Percentiles rank a stretch among this genome's conserved stretches.
phyloP scores from a whole-genome alignment of 108 stramenopile species.

The Nitzschia sp. region DNA sequence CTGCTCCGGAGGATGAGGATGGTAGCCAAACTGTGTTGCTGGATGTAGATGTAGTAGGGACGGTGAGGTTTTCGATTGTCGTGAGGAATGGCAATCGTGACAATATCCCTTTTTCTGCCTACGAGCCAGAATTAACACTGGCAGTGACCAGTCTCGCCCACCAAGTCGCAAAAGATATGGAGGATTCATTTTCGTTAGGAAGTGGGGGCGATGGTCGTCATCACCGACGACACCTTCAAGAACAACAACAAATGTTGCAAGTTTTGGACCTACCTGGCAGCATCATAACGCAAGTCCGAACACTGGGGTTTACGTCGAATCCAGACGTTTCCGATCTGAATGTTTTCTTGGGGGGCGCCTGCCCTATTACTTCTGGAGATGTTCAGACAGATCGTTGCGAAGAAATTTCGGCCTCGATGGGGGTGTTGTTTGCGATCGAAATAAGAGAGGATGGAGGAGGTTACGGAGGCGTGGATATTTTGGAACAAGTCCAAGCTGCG shows the following conservation, averaged over 20 bases:
- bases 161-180: neutral
- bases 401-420: neutral
- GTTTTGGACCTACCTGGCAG: neutral
- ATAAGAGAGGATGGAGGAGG: too few relatives aligned
- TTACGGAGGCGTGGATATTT: too few relatives aligned
- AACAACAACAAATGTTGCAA: neutral
- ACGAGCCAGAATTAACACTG: neutral
- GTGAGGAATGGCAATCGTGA: neutral
- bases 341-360: neutral
- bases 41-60: neutral
- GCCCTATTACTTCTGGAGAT: neutral
- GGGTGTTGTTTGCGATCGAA: neutral
- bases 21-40: too few relatives aligned
- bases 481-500: neutral
- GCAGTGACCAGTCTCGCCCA: neutral
- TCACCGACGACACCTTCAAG: neutral
- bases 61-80: neutral
- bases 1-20: too few relatives aligned
- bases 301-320: neutral
- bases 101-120: neutral
- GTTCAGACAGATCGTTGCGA: conserved; percentile 6
- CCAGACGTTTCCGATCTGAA: neutral
- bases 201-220: too few relatives aligned
- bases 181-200: too few relatives aligned
- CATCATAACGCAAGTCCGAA: neutral